These are phyloP conservation scores for Malassezia pachydermatis DNA, from an alignment of 1,284 basidiomycete genomes.

Conservation along the genomic window DNA sequence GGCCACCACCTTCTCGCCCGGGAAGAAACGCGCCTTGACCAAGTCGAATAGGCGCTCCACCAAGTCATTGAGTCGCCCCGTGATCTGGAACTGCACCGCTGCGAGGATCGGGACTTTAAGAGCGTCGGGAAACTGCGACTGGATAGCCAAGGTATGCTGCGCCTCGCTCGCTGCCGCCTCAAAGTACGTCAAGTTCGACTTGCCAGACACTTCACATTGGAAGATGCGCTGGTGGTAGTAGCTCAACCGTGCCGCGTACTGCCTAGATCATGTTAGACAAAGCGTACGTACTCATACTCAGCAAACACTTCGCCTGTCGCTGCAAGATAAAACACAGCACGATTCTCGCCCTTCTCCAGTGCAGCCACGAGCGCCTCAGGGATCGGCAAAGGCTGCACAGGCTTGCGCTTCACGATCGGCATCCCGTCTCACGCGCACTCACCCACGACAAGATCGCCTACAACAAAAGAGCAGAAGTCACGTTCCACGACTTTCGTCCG, in stretches of 20 bases:
- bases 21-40: slow-evolving; percentile 87
- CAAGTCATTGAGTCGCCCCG: slow-evolving; percentile 84
- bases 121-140: slow-evolving; percentile 78
- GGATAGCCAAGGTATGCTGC: slow-evolving; percentile 73
- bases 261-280: slow-evolving; percentile 55
- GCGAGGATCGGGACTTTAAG: slow-evolving; percentile 82
- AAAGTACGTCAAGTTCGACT: slow-evolving; percentile 84
- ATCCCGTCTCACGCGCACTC: too few species aligned
- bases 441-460: too few species aligned
- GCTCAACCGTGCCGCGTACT: slow-evolving; percentile 77
- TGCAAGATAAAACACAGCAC: slow-evolving; percentile 40
- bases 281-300: slow-evolving; percentile 37
- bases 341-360: slow-evolving; percentile 24
- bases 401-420: slow-evolving; percentile 42
- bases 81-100: slow-evolving; percentile 81
- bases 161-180: slow-evolving; percentile 82
- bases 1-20: slow-evolving; percentile 56
- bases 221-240: slow-evolving; percentile 89
- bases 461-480: too few species aligned
- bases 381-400: slow-evolving; percentile 32
- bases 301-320: slow-evolving; percentile 44
- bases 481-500: too few species aligned
- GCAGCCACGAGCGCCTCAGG: slow-evolving; percentile 20
- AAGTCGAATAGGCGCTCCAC: slow-evolving; percentile 89
- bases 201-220: slow-evolving; percentile 88